Evolutionary conservation across 192 early-diverging fungal species (phyloP).

Genomic region (Coemansia sp.): DNA sequence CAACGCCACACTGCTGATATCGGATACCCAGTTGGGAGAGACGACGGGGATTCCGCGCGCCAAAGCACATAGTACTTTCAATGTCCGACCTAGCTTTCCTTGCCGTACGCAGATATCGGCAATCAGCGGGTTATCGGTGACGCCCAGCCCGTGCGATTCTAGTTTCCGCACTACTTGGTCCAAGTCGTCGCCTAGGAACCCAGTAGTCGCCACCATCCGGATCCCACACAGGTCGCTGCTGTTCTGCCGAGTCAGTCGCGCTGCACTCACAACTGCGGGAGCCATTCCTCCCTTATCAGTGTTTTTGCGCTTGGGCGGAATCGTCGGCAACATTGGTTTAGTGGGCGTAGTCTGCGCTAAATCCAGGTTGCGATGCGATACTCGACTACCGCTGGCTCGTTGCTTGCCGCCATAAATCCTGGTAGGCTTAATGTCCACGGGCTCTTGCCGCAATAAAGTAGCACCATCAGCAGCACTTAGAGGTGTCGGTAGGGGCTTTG

Average conservation of each 20-base stretch:
- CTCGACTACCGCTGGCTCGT: background rate
- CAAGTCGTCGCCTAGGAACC: constrained; percentile 17
- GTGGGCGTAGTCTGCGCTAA: background rate
- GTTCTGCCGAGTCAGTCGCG: background rate
- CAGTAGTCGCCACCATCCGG: constrained; percentile 19
- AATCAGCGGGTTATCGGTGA: constrained; percentile 37
- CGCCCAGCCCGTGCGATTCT: background rate
- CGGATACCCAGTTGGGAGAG: constrained; percentile 4
- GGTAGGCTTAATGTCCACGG: background rate
- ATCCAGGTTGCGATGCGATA: constrained; percentile 6
- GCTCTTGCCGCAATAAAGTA: background rate
- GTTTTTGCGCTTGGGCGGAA: background rate
- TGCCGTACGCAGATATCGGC: constrained; percentile 35
- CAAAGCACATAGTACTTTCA: constrained; percentile 50
- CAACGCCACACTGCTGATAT: background rate
- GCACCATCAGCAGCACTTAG: background rate
- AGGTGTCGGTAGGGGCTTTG: background rate
- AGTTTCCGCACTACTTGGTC: constrained; percentile 5
- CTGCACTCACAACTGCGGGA: background rate
- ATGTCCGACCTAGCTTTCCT: constrained; percentile 34
- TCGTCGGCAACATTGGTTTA: background rate
- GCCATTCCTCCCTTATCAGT: background rate
- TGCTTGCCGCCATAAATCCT: background rate
- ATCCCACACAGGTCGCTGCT: background rate
- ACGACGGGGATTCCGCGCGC: constrained; percentile 44